Percentiles rank a stretch among this genome's conserved stretches.
phyloP scores from a whole-genome alignment of 257 asterid genomes.

The Mitragyna speciosa region DNA sequence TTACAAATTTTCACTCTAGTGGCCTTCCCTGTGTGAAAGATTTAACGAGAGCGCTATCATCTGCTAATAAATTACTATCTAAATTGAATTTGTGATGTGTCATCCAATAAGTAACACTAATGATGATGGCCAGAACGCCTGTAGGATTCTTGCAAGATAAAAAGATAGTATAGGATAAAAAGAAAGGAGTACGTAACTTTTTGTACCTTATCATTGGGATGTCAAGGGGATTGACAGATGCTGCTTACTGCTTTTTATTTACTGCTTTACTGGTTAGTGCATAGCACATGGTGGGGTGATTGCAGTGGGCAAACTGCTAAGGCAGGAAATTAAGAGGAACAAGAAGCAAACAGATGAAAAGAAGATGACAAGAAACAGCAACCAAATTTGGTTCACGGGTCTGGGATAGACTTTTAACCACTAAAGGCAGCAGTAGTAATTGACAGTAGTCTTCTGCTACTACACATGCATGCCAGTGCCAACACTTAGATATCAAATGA shows the following conservation, averaged over 20 bases:
- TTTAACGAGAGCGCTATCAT: too few species aligned
- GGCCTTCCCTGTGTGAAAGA: too few species aligned
- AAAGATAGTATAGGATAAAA: too few species aligned
- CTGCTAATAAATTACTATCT: too few species aligned
- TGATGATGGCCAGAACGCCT: not conserved
- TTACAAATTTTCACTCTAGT: too few species aligned
- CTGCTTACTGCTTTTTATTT: not conserved
- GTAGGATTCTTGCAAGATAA: too few species aligned
- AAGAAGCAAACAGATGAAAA: slow-evolving; percentile 32
- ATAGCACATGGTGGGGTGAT: slow-evolving; percentile 24
- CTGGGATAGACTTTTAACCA: slow-evolving; percentile 42
- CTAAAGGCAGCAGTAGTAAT: slow-evolving; percentile 23
- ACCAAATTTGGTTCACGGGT: slow-evolving; percentile 65
- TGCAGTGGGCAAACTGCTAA: not conserved
- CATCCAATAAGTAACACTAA: not conserved
- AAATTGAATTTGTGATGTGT: too few species aligned
- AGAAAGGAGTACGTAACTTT: too few species aligned
- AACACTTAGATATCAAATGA: slow-evolving; percentile 34
- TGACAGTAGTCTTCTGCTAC: slow-evolving; percentile 9
- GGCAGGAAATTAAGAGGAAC: not conserved
- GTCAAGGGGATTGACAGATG: not conserved
- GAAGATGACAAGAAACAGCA: slow-evolving; percentile 54
- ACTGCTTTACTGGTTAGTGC: slow-evolving; percentile 10
- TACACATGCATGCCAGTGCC: slow-evolving; percentile 51
- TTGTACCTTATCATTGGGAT: not conserved